Conservation (phyloP, 2,329 filamentous ascomycete genomes). For the Thermoascus crustaceus region DNA sequence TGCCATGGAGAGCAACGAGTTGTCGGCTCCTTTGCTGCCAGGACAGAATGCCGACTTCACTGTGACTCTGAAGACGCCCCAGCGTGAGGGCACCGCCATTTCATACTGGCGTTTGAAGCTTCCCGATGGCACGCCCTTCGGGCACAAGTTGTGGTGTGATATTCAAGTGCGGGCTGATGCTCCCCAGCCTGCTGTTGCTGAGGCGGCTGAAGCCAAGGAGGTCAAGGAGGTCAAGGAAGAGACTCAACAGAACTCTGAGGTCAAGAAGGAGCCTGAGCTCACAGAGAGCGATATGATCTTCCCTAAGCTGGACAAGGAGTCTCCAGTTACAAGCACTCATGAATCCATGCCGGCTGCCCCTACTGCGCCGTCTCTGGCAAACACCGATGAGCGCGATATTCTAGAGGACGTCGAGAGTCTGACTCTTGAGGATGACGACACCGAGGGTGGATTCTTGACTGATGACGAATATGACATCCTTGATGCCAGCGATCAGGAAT, state of each 20-base stretch:
- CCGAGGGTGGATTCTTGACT: constrained; percentile 73
- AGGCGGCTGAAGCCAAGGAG: constrained; percentile 5
- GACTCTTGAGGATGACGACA: constrained; percentile 40
- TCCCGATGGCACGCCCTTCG: constrained; percentile 71
- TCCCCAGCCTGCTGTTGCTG: constrained; percentile 7
- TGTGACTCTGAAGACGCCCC: constrained; percentile 73
- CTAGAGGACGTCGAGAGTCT: constrained; percentile 52
- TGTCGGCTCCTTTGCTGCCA: constrained; percentile 59
- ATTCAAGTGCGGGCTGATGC: constrained; percentile 53
- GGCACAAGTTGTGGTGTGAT: constrained; percentile 92
- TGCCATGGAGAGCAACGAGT: constrained; percentile 74
- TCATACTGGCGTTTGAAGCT: constrained; percentile 96
- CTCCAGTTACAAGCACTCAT: constrained; percentile 71
- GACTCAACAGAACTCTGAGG: constrained; percentile 20
- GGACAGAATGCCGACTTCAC: constrained; percentile 74
- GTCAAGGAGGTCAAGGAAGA: constrained; percentile 22
- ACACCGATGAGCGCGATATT: constrained; percentile 42
- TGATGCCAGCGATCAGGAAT: constrained; percentile 88
- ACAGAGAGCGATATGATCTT: constrained; percentile 77
- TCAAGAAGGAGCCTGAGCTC: constrained; percentile 29
- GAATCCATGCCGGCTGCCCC: constrained; percentile 36
- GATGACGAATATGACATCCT: constrained; percentile 98
- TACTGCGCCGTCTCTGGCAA: constrained; percentile 29
- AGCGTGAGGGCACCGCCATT: constrained; percentile 67
- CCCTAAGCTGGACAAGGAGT: constrained; percentile 92